phyloP scores from a whole-genome alignment of 441 rosid species.

The Lepidium campestre region DNA sequence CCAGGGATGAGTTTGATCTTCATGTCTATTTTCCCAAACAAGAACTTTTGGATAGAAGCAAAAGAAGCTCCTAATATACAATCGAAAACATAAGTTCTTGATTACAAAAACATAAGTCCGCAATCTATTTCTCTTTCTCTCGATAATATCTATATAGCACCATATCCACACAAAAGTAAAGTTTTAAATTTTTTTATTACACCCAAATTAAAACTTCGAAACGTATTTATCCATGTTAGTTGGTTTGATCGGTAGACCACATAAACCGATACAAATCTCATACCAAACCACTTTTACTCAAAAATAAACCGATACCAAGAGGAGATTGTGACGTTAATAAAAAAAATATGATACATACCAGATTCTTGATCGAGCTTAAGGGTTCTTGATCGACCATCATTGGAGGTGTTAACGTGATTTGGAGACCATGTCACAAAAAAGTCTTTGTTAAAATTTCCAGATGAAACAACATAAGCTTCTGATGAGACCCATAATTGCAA shows the following conservation, averaged over 20 bases:
- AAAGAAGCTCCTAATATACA: slow-evolving; percentile 53
- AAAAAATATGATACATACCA: slow-evolving; percentile 30
- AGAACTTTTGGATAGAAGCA: slow-evolving; percentile 56
- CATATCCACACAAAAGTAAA: no score
- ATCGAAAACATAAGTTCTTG: neutral
- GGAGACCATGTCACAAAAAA: slow-evolving; percentile 80
- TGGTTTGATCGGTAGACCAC: no score
- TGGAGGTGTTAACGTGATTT: slow-evolving; percentile 55
- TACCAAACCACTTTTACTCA: no score
- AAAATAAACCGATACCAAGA: neutral
- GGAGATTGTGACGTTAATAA: neutral
- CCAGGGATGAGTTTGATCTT: slow-evolving; percentile 74
- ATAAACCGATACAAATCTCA: no score
- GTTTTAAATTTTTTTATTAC: no score
- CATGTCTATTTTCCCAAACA: slow-evolving; percentile 75
- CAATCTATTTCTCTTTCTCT: no score
- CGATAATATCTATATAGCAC: no score
- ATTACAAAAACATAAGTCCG: no score
- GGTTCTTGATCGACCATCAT: slow-evolving; percentile 58
- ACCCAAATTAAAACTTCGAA: no score
- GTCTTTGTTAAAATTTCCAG: slow-evolving; percentile 58
- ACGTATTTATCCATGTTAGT: no score
- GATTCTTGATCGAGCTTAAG: slow-evolving; percentile 72
- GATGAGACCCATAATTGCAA: slow-evolving; percentile 36
- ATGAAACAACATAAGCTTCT: slow-evolving; percentile 47